These are phyloP conservation scores for Exophiala aquamarina DNA, from an alignment of 2,329 filamentous ascomycete genomes.

Conservation along the genomic window DNA sequence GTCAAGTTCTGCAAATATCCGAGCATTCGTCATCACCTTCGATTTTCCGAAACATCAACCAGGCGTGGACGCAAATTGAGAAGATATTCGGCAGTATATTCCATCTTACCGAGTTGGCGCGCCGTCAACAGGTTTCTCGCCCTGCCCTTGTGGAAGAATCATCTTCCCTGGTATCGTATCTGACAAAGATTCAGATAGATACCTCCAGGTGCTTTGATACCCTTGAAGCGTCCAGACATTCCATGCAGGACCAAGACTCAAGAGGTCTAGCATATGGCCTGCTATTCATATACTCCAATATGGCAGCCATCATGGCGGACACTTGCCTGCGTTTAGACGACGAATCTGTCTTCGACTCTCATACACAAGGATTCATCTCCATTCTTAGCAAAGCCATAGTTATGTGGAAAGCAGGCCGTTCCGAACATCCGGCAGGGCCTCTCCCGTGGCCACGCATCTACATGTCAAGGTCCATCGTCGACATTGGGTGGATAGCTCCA, in stretches of 20 bases:
- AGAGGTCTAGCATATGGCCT: conserved; percentile 4
- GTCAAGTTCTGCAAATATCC: no score
- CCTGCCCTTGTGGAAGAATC: no score
- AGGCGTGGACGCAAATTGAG: no score
- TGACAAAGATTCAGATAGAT: no score
- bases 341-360: conserved; percentile 29
- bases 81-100: no score
- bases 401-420: not conserved
- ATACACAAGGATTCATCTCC: conserved; percentile 26
- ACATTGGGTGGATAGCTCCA: conserved; percentile 35
- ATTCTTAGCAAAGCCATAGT: conserved; percentile 15
- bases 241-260: not conserved
- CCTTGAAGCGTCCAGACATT: conserved; percentile 1
- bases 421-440: not conserved
- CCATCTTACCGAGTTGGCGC: no score
- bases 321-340: conserved; percentile 33
- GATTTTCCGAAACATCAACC: no score
- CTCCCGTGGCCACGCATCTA: not conserved
- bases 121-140: no score
- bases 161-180: no score
- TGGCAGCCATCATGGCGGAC: conserved; percentile 20
- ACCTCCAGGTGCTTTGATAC: conserved; percentile 13
- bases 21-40: no score
- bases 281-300: conserved; percentile 9
- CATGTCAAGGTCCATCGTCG: conserved; percentile 12